Evolutionary conservation across 2,329 filamentous ascomycete genomes (phyloP), one percentile per base, ranked within the genome.

Genomic region (Teratosphaeriaceae sp.): DNA sequence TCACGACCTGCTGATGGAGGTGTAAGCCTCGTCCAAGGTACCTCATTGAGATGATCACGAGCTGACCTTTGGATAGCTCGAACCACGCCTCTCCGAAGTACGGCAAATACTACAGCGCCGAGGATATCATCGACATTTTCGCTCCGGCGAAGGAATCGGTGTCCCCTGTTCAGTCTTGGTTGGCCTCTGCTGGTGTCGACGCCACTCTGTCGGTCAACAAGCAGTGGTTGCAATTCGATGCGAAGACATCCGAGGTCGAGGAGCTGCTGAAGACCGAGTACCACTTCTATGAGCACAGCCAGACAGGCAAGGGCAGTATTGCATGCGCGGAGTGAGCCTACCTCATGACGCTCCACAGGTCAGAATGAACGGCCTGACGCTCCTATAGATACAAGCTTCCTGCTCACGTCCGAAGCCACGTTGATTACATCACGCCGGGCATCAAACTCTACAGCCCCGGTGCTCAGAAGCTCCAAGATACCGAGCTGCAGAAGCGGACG

Each of bases 391-490:
- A 76, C 54, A 72, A 74, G 45, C 59, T 78, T 4, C 75, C 75
- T 1, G 62, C 63, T 21, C 55, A 68, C 30, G 50, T 78, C 12
- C 65, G 65, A 33, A 49, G 64, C 9, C 72, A 78, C 44, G 64
- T 79, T 40, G 75, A 79, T 59, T 78, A 77, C 55, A 69, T 79
- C 27, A 78, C 71, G 1, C 75, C 75, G 0, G 74, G 74, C 13
- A 69, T 76, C 48, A 74, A 73, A 47, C 64, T 78, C 16, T 45
- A 47, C 18, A 51, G 46, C n/a, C 49, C 47, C 34, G 42, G 44
- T 30, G 46, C 35, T 11, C n/a, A n/a, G 15, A 56, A 35, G 47
- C 43, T 30, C 18, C 35, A 38, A 16, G 18, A 30, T 3, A 18
- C 23, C 12, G 40, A 43, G 2, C 27, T 51, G 3, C 42, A 53